phyloP scores from a whole-genome alignment of 495 filamentous ascomycete species.

The Aspergillus coremiiformis region DNA sequence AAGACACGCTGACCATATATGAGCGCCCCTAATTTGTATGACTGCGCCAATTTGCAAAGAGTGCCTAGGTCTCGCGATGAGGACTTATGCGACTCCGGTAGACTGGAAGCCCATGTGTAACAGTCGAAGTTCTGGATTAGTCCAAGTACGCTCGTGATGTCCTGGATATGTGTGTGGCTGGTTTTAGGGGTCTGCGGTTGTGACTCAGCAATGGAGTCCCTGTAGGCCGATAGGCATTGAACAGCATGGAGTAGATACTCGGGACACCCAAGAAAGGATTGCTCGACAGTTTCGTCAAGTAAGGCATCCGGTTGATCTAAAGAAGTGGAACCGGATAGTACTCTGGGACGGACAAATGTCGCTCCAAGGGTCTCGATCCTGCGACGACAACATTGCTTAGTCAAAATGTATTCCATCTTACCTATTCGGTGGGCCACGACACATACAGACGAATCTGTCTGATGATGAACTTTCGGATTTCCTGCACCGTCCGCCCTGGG shows the following conservation, averaged over 20 bases:
- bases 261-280: slow-evolving; percentile 37
- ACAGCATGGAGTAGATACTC: slow-evolving; percentile 31
- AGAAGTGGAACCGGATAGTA: slow-evolving; percentile 20
- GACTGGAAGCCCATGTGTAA: slow-evolving; percentile 23
- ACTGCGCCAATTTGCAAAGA: slow-evolving; percentile 19
- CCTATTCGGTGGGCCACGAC: not conserved
- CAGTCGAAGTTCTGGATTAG: slow-evolving; percentile 27
- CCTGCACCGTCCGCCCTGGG: slow-evolving; percentile 16
- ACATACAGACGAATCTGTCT: slow-evolving; percentile 17
- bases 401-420: not conserved
- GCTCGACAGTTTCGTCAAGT: slow-evolving; percentile 24
- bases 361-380: slow-evolving; percentile 38
- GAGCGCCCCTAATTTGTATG: slow-evolving; percentile 26
- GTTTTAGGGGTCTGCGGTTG: not conserved
- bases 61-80: slow-evolving; percentile 16
- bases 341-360: slow-evolving; percentile 38
- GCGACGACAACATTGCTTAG: slow-evolving; percentile 1
- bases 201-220: slow-evolving; percentile 24
- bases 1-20: slow-evolving; percentile 31
- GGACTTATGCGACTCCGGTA: slow-evolving; percentile 26
- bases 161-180: slow-evolving; percentile 5
- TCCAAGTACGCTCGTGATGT: slow-evolving; percentile 16
- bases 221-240: slow-evolving; percentile 24
- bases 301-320: slow-evolving; percentile 10
- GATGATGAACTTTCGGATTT: slow-evolving; percentile 17